These are phyloP conservation scores for Chondrus crispus DNA, from an alignment of 23 red algal genomes.

Conservation along the genomic window DNA sequence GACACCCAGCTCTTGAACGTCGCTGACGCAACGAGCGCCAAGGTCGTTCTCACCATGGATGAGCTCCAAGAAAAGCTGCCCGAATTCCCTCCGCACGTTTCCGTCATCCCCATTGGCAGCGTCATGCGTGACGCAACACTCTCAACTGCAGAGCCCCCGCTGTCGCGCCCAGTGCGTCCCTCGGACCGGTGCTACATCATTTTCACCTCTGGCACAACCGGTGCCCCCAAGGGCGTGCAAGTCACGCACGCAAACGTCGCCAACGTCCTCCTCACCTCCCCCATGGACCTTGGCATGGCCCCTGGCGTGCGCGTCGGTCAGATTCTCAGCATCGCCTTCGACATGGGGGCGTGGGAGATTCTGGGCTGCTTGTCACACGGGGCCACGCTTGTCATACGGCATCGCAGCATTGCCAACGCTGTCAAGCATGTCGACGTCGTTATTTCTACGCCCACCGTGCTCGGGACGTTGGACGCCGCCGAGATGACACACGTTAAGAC, in stretches of 20 bases:
- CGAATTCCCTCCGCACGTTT: too few species aligned
- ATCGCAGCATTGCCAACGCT: slow-evolving; percentile 10
- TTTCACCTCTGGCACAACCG: slow-evolving; percentile 92
- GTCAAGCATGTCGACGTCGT: slow-evolving; percentile 22
- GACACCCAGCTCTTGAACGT: not conserved
- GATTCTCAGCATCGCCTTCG: slow-evolving; percentile 42
- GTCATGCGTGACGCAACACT: too few species aligned
- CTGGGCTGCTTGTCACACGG: slow-evolving; percentile 30
- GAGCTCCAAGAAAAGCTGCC: not conserved
- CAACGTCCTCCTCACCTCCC: slow-evolving; percentile 42
- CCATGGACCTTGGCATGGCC: slow-evolving; percentile 5
- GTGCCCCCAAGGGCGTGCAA: slow-evolving; percentile 79
- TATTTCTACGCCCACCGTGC: slow-evolving; percentile 19
- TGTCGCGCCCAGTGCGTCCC: not conserved
- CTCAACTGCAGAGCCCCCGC: too few species aligned
- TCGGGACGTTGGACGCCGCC: slow-evolving; percentile 4
- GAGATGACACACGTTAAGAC: slow-evolving; percentile 26
- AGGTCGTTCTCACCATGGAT: not conserved
- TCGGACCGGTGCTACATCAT: slow-evolving; percentile 52
- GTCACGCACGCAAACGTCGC: slow-evolving; percentile 69
- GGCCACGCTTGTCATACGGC: slow-evolving; percentile 11
- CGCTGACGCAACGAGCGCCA: not conserved
- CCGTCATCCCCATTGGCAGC: too few species aligned
- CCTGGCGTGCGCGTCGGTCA: not conserved
- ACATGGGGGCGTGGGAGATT: slow-evolving; percentile 40